Percentiles rank a stretch among this genome's conserved stretches.
These are phyloP conservation scores for Camellia sinensis DNA, from an alignment of 148 eudicot genomes.

Conservation along the genomic window DNA sequence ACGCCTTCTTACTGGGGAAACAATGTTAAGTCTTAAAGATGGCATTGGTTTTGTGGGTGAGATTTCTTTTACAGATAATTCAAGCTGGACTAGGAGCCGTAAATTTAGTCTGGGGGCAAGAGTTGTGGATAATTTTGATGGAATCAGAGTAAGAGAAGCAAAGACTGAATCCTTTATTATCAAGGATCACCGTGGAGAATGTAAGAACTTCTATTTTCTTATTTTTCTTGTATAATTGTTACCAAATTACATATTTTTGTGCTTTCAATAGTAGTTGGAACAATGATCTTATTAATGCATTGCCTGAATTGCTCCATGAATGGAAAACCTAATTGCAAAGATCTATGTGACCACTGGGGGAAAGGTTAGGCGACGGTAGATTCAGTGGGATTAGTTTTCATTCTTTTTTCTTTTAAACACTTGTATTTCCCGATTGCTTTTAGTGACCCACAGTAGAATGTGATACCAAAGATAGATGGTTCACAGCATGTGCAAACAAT, in stretches of 20 bases:
- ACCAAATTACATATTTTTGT: not conserved
- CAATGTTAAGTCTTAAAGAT: conserved; percentile 46
- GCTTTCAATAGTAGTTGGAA: not conserved
- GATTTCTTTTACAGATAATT: conserved; percentile 66
- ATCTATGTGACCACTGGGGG: not conserved
- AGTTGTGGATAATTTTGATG: conserved; percentile 52
- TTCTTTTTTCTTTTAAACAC: not conserved
- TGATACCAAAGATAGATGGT: not conserved
- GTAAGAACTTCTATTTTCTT: conserved; percentile 38
- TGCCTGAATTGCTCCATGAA: not conserved
- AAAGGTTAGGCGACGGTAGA: not conserved
- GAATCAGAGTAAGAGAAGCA: conserved; percentile 63
- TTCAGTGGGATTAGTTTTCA: not conserved
- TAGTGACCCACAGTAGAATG: not conserved
- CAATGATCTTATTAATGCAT: not conserved
- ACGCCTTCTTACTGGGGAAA: conserved; percentile 63
- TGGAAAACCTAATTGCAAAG: not conserved
- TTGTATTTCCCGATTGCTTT: not conserved
- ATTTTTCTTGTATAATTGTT: not conserved
- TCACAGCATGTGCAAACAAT: too few relatives aligned
- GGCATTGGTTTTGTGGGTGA: conserved; percentile 63
- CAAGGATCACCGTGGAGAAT: conserved; percentile 82
- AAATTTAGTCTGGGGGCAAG: conserved; percentile 76
- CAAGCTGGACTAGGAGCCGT: conserved; percentile 84
- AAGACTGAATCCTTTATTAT: conserved; percentile 72